phyloP scores from a whole-genome alignment of 148 eudicot species.

The Rhododendron williamsianum region DNA sequence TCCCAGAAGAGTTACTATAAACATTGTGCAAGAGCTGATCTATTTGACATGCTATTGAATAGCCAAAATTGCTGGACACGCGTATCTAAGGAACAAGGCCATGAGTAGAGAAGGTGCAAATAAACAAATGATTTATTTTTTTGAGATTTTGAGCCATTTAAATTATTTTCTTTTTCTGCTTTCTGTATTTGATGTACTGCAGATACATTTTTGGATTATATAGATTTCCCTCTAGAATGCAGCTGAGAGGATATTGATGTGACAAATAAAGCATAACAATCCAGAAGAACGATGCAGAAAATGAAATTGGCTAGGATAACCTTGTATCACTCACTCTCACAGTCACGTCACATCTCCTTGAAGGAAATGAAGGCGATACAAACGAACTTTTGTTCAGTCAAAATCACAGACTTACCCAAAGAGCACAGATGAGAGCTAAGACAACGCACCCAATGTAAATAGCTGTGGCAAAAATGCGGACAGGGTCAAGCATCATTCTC shows the following conservation, averaged over 20 bases:
- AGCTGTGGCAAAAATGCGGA: conserved; percentile 72
- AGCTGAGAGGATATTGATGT: neutral
- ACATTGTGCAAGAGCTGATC: neutral
- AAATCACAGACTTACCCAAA: conserved; percentile 51
- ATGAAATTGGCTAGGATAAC: neutral
- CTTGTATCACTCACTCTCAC: neutral
- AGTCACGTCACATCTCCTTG: no score
- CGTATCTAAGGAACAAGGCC: neutral
- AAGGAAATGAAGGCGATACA: neutral
- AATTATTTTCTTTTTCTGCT: neutral
- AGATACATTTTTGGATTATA: neutral
- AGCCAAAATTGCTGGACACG: neutral
- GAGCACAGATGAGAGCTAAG: conserved; percentile 73
- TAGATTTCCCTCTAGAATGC: neutral
- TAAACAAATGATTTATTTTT: neutral
- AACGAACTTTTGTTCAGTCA: neutral
- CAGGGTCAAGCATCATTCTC: conserved; percentile 89
- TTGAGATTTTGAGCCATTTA: neutral
- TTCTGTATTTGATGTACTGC: neutral
- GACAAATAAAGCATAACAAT: neutral
- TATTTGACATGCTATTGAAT: neutral
- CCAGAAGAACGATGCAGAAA: neutral
- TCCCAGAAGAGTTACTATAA: neutral
- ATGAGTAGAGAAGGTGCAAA: neutral
- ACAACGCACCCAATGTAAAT: conserved; percentile 70